A percentile compares a stretch with the other conserved stretches of the same genome.
Evolutionary conservation across 1,284 basidiomycete genomes (phyloP).

Genomic region (Rhizopogon parksii): DNA sequence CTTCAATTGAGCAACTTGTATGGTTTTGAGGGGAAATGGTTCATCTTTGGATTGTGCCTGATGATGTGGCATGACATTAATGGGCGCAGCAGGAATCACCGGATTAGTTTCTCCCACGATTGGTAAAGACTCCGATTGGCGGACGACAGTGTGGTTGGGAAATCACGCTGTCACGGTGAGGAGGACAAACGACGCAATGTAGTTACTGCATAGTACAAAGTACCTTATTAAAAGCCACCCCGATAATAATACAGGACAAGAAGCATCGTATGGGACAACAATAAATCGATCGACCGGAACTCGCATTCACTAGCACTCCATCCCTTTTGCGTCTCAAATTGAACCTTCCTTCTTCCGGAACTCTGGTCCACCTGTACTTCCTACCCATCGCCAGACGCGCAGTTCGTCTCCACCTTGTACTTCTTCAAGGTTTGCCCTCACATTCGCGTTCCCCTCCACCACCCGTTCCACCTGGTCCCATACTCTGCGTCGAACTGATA

Average conservation of each 20-base stretch:
- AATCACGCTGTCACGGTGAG: background rate
- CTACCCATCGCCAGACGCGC: constrained; percentile 81
- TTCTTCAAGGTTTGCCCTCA: constrained; percentile 84
- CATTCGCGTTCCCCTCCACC: constrained; percentile 93
- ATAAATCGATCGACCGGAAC: background rate
- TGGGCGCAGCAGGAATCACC: background rate
- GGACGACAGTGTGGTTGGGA: background rate
- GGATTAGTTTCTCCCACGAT: background rate
- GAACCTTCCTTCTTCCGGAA: constrained; percentile 33
- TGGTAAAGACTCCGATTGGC: background rate
- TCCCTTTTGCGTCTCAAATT: constrained; percentile 23
- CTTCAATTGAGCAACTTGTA: constrained; percentile 11
- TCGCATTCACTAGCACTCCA: constrained; percentile 5
- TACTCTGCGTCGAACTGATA: constrained; percentile 58
- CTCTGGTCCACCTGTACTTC: constrained; percentile 37
- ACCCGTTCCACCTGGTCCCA: constrained; percentile 86
- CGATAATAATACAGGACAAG: background rate
- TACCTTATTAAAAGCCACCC: background rate
- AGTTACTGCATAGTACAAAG: no score
- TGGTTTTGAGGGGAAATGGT: background rate
- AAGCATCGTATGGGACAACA: background rate
- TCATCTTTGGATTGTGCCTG: background rate
- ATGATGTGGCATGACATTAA: background rate
- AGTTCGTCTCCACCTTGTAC: constrained; percentile 82
- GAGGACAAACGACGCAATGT: background rate